Evolutionary conservation across 1,139 yeast species (phyloP).

Genomic region (Suhomyces yuchorum): DNA sequence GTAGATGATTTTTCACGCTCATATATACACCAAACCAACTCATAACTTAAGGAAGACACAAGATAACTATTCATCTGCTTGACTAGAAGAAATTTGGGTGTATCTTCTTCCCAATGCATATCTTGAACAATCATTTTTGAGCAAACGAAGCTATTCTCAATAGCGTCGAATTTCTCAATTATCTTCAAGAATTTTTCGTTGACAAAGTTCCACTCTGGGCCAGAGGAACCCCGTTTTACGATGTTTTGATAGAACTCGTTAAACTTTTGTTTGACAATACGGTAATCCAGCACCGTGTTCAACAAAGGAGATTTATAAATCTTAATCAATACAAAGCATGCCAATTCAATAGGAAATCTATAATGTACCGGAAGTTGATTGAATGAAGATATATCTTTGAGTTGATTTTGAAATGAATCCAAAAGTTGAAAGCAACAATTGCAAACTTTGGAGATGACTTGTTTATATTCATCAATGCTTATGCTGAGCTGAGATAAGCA

Average conservation of each 20-base stretch:
- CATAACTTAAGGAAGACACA: slow-evolving; percentile 43
- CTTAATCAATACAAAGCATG: slow-evolving; percentile 35
- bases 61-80: slow-evolving; percentile 42
- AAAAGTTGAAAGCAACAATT: slow-evolving; percentile 34
- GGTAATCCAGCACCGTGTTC: slow-evolving; percentile 33
- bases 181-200: slow-evolving; percentile 34
- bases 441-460: slow-evolving; percentile 32
- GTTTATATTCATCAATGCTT: slow-evolving; percentile 32
- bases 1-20: slow-evolving; percentile 22
- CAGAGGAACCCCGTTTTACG: slow-evolving; percentile 5
- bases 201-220: slow-evolving; percentile 27
- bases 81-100: slow-evolving; percentile 32
- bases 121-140: slow-evolving; percentile 8
- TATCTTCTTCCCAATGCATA: slow-evolving; percentile 4
- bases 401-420: slow-evolving; percentile 26
- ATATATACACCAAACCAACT: slow-evolving; percentile 45
- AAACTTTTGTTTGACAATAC: slow-evolving; percentile 33
- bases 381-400: slow-evolving; percentile 26
- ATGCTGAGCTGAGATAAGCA: slow-evolving; percentile 37
- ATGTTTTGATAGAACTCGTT: slow-evolving; percentile 26
- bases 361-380: slow-evolving; percentile 45
- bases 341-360: slow-evolving; percentile 42
- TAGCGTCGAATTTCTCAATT: slow-evolving; percentile 32
- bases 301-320: slow-evolving; percentile 43
- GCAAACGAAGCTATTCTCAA: slow-evolving; percentile 18